phyloP scores from a whole-genome alignment of 495 filamentous ascomycete genomes.

The Neurospora sp. region DNA sequence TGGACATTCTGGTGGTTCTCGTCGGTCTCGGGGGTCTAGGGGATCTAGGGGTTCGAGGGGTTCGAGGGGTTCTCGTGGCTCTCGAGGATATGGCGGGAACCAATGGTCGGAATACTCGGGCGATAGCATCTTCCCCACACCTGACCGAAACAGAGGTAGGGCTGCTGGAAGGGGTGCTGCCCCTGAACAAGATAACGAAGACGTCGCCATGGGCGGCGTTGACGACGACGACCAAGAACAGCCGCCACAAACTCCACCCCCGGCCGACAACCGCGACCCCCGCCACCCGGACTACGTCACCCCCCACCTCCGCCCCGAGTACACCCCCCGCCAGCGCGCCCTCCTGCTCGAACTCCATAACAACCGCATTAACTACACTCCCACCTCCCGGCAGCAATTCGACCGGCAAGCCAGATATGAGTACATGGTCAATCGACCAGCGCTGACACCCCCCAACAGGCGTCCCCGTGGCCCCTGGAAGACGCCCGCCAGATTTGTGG shows the following conservation, averaged over 20 bases:
- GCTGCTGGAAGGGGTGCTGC: not conserved
- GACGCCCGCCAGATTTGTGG: not conserved
- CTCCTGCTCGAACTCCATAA: not conserved
- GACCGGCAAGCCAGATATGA: not conserved
- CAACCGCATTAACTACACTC: not conserved
- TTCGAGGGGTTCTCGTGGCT: not conserved
- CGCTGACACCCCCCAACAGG: not conserved
- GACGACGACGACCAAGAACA: not conserved
- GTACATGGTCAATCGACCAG: not conserved
- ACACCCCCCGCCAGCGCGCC: not conserved
- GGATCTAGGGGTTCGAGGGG: not conserved
- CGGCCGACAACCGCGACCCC: not conserved
- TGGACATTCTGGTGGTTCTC: not conserved
- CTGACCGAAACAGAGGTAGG: not conserved
- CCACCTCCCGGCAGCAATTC: not conserved
- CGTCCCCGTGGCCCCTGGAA: not conserved
- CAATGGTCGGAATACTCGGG: not conserved
- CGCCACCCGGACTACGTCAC: not conserved
- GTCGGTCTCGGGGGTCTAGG: not conserved
- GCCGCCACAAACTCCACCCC: not conserved
- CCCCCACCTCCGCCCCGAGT: not conserved
- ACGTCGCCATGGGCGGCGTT: not conserved
- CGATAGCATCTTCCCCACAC: not conserved
- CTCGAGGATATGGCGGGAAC: not conserved
- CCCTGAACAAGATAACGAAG: not conserved